Conservation (phyloP, 1,284 basidiomycete genomes). For the Gymnopus androsaceus region DNA sequence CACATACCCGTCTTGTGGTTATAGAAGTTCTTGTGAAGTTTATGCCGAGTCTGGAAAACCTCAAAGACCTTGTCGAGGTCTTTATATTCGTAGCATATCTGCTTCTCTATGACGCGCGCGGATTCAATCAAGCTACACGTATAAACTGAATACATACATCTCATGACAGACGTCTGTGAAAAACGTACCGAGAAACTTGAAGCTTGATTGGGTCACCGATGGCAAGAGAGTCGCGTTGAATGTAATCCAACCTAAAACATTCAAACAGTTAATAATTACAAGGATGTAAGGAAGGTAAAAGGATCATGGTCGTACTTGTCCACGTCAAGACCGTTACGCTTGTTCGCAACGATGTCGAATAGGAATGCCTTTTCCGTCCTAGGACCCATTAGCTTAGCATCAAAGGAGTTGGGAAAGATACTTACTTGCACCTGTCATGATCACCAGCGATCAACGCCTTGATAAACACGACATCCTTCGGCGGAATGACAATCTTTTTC, state of each 20-base stretch:
- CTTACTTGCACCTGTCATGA: slow-evolving; percentile 40
- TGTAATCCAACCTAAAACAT: slow-evolving; percentile 71
- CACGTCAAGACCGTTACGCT: slow-evolving; percentile 76
- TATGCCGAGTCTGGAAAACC: slow-evolving; percentile 71
- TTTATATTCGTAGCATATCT: slow-evolving; percentile 80
- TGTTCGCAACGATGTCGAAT: slow-evolving; percentile 78
- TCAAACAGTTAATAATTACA: neutral
- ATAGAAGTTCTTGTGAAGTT: slow-evolving; percentile 75
- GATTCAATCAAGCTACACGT: slow-evolving; percentile 59
- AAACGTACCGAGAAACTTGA: slow-evolving; percentile 14
- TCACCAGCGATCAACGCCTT: slow-evolving; percentile 72
- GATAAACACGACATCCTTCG: slow-evolving; percentile 55
- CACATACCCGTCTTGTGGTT: slow-evolving; percentile 72
- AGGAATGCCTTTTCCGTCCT: slow-evolving; percentile 49
- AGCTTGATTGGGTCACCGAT: slow-evolving; percentile 57
- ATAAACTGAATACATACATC: neutral
- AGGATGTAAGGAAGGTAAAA: neutral
- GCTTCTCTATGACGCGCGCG: slow-evolving; percentile 67
- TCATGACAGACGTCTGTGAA: neutral
- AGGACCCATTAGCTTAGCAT: neutral
- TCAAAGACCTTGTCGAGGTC: slow-evolving; percentile 75
- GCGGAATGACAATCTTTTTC: slow-evolving; percentile 46
- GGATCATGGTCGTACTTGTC: slow-evolving; percentile 55
- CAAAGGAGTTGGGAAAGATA: slow-evolving; percentile 18
- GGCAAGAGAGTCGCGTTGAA: slow-evolving; percentile 68